Base-by-base conservation (phyloP, 1,284 basidiomycete species). In the Marasmius oreades region DNA sequence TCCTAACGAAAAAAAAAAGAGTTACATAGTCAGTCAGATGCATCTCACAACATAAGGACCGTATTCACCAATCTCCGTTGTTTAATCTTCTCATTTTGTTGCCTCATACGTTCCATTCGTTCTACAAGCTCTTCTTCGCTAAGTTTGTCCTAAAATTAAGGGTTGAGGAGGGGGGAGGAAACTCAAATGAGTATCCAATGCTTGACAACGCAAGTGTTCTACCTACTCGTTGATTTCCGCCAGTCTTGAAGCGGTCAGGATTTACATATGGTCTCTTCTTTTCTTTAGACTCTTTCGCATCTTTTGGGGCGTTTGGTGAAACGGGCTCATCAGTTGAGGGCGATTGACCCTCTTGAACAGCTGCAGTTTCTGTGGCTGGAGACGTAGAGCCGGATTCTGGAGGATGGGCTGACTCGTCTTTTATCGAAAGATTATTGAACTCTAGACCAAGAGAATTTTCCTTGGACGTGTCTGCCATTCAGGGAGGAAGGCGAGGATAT, bases 31-130 rank as follows among this genome's bases (percentile, higher is more conserved):
- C n/a, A 57, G 52, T 39, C 59, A 56, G 51, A 18, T 52, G 39
- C 18, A 51, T 64, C 26, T 61, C 59, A 16, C 39, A 55, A 44
- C 43, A 26, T 42, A 28, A 44, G 31, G 20, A 36, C 51, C 31
- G 51, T 31, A 61, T 53, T 58, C 64, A 88, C 90, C 70, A 82
- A 63, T 66, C 86, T 77, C 57, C 89, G 77, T 66, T 88, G 86
- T 64, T 90, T 90, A 62, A 92, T 92, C 74, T 85, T 88, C 70
- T 88, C 87, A 64, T 92, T 92, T 70, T 90, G 85, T 63, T 88
- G 80, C 48, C 82, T 77, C 55, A 91, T 91, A 52, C 84, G 80
- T 37, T 77, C 79, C 85, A 92, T 92, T 36, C 85, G 79, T 64
- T 86, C 83, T 5, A 77, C 72, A 20, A 92, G 80, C 59, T 84